phyloP scores from a whole-genome alignment of 2,329 filamentous ascomycete species.

The Chaetomium sp. region DNA sequence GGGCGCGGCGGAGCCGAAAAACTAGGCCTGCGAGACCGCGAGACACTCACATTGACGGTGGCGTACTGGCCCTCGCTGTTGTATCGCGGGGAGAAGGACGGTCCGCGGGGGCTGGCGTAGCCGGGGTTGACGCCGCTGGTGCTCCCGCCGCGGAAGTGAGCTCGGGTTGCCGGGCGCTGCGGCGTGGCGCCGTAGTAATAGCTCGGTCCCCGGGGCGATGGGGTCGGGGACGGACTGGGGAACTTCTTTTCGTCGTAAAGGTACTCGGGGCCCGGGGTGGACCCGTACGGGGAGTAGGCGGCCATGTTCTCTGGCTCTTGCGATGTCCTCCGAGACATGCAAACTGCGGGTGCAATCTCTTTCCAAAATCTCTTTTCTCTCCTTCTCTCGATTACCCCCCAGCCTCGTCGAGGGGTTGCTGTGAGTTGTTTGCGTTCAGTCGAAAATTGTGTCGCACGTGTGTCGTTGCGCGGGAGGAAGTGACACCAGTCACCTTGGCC shows the following conservation, averaged over 20 bases:
- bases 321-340: conserved; percentile 30
- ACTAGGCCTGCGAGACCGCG: conserved; percentile 43
- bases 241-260: conserved; percentile 46
- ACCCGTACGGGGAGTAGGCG: conserved; percentile 39
- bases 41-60: conserved; percentile 59
- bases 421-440: conserved; percentile 14
- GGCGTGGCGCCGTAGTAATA: conserved; percentile 45
- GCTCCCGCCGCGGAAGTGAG: conserved; percentile 42
- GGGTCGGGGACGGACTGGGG: conserved; percentile 50
- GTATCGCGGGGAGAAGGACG: conserved; percentile 53
- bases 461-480: conserved; percentile 42
- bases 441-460: conserved; percentile 33
- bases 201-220: conserved; percentile 45
- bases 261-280: conserved; percentile 42
- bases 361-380: conserved; percentile 2
- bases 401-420: conserved; percentile 16
- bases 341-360: conserved; percentile 10
- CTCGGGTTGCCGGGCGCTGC: conserved; percentile 49
- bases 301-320: conserved; percentile 36
- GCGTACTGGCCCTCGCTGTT: conserved; percentile 57
- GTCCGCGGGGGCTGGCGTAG: conserved; percentile 32
- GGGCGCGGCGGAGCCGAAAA: conserved; percentile 39
- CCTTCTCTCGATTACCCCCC: conserved; percentile 13
- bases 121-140: conserved; percentile 29
- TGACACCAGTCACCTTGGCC: conserved; percentile 54